Conservation (phyloP, 2,329 filamentous ascomycete species). For the Erysiphe pulchra region DNA sequence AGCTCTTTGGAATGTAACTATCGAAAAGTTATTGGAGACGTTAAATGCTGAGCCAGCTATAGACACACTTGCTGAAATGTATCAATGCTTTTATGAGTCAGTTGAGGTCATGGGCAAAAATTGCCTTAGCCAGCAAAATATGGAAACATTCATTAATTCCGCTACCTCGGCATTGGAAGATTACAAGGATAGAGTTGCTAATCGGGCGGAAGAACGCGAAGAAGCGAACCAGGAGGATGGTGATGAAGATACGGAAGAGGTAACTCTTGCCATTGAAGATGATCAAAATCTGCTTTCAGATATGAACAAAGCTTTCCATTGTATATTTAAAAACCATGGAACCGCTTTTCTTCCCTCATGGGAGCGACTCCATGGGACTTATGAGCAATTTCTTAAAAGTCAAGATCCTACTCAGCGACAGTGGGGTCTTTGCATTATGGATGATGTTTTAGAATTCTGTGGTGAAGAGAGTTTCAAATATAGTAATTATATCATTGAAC, state of each 20-base stretch:
- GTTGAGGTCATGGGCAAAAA: constrained; percentile 80
- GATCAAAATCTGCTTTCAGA: constrained; percentile 90
- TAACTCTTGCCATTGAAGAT: constrained; percentile 78
- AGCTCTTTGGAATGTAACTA: constrained; percentile 63
- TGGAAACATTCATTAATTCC: constrained; percentile 68
- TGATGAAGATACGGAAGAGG: constrained; percentile 71
- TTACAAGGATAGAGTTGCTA: constrained; percentile 66
- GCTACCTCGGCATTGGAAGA: constrained; percentile 72
- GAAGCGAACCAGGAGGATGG: constrained; percentile 55
- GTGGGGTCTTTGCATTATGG: constrained; percentile 97
- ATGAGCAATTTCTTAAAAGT: constrained; percentile 62
- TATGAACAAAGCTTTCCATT: constrained; percentile 99
- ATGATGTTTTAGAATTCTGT: constrained; percentile 94
- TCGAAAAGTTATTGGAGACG: constrained; percentile 80
- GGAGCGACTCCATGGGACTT: constrained; percentile 66
- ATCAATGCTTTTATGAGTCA: constrained; percentile 98
- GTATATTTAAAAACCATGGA: constrained; percentile 93
- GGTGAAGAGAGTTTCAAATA: constrained; percentile 72
- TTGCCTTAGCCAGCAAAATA: constrained; percentile 51
- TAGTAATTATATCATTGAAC: constrained; percentile 61
- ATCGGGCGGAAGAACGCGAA: constrained; percentile 60
- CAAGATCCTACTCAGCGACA: constrained; percentile 75
- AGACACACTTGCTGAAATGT: constrained; percentile 94
- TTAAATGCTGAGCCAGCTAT: constrained; percentile 83
- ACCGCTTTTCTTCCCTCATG: constrained; percentile 62